These are phyloP conservation scores for Serpula lacrymans DNA, from an alignment of 768 basidiomycete genomes.

Conservation along the genomic window DNA sequence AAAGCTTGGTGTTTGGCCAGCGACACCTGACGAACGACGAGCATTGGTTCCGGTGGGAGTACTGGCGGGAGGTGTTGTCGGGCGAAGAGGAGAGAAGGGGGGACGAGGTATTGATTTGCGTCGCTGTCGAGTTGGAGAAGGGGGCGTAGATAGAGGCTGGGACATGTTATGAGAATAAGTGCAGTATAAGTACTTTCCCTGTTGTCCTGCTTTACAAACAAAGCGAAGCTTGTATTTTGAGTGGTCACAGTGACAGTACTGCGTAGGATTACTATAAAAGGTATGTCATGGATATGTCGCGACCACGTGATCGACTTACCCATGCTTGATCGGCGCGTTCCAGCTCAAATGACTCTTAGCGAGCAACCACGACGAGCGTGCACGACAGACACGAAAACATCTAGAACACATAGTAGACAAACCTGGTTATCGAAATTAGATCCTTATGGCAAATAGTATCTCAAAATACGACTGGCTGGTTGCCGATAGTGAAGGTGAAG, in stretches of 20 bases:
- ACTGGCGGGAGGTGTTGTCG: constrained; percentile 31
- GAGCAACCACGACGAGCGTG: no score
- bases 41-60: constrained; percentile 13
- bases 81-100: constrained; percentile 44
- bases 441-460: not conserved
- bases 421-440: no score
- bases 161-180: constrained; percentile 4
- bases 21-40: constrained; percentile 10
- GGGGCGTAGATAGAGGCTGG: constrained; percentile 9
- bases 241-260: not conserved
- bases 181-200: no score
- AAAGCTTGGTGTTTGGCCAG: constrained; percentile 18
- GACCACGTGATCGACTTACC: constrained; percentile 22
- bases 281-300: constrained; percentile 5
- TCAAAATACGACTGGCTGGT: constrained; percentile 38
- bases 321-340: not conserved
- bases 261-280: not conserved
- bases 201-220: no score
- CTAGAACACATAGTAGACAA: no score
- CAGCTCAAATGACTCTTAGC: not conserved
- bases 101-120: constrained; percentile 30
- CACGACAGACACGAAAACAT: no score
- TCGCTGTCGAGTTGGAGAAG: constrained; percentile 15
- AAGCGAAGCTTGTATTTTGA: no score
- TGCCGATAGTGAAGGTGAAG: constrained; percentile 47